These are phyloP conservation scores for Zygosaccharomyces kombuchaensis DNA, from an alignment of 805 yeast species.

Conservation along the genomic window DNA sequence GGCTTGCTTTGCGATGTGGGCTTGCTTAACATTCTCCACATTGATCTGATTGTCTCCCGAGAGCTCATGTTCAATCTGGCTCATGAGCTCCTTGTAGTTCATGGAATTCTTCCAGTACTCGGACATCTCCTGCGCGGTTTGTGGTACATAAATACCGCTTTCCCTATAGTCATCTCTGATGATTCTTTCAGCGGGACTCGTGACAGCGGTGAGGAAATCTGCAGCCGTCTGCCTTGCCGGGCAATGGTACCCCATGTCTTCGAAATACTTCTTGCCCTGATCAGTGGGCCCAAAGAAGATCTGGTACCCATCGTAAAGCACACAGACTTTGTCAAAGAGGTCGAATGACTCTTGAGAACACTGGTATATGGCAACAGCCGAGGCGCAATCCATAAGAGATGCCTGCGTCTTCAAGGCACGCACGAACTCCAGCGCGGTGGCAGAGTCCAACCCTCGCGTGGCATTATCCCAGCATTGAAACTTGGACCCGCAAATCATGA, in stretches of 20 bases:
- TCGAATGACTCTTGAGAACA: constrained; percentile 64
- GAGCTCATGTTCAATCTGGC: constrained; percentile 44
- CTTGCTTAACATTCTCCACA: constrained; percentile 27
- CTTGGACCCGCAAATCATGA: constrained; percentile 58
- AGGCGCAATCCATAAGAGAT: constrained; percentile 46
- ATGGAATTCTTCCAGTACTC: constrained; percentile 52
- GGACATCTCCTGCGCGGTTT: constrained; percentile 58
- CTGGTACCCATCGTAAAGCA: constrained; percentile 57
- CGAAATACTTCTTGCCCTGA: constrained; percentile 54
- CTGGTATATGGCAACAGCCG: constrained; percentile 66
- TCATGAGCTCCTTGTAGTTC: constrained; percentile 39
- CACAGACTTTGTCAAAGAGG: constrained; percentile 57
- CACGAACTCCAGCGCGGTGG: constrained; percentile 74
- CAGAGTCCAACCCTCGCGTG: constrained; percentile 80
- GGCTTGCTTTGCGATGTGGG: constrained; percentile 52
- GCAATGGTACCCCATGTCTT: constrained; percentile 59
- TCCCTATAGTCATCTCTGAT: constrained; percentile 32
- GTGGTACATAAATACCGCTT: constrained; percentile 52
- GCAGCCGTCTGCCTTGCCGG: constrained; percentile 67
- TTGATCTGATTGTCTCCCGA: constrained; percentile 22
- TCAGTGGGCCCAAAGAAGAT: constrained; percentile 59
- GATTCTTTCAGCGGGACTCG: constrained; percentile 62
- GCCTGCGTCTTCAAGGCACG: constrained; percentile 64
- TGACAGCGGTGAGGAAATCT: constrained; percentile 64
- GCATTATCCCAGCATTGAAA: constrained; percentile 77